Evolutionary conservation across 768 basidiomycete species (phyloP), one percentile per base, ranked within the genome.

Genomic region (Lepiota subincarnata): DNA sequence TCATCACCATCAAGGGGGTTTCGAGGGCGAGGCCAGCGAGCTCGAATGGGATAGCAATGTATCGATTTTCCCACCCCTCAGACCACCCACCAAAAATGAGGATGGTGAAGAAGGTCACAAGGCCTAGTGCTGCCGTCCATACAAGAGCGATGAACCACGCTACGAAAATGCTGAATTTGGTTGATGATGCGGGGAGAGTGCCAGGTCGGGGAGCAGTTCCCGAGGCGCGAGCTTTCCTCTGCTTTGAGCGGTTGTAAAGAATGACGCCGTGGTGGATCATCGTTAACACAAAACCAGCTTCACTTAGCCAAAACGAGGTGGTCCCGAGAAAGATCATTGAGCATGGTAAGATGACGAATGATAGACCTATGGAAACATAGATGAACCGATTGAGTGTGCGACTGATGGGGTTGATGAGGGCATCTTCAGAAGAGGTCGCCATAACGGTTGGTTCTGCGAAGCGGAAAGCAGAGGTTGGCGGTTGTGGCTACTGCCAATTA

Each of bases 241-340:
- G 24, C 39, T 50, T 50, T 20, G 20, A 24, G 3, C 38, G 48
- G 28, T 40, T 41, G 38, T 16, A 6, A 8, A 50, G 39, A 22
- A 50, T 40, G n/a, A 24, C 26, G 22, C 14, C 24, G 24, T 50
- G 49, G 37, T 50, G 49, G 22, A 50, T 50, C 2, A 50, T 38
- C 6, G 26, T 41, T 14, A 48, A 20, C 2, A n/a, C 20, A 13
- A 20, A 48, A 12, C 48, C 48, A 26, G 48, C 48, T 8, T 37
- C 35, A 14, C 48, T 48, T 10, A 48, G 34, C 35, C 35, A 48
- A 20, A 37, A 48, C 14, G 48, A 48, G 38, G 19, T 11, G 18
- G 1, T 1, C 5, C 50, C 50, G 4, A 52, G 6, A n/a, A n/a
- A 37, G 0, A 22, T 35, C 42, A 52, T 43, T 6, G 50, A 52